Base-by-base conservation (phyloP, 2,329 filamentous ascomycete species). In the Grosmannia serpens region DNA sequence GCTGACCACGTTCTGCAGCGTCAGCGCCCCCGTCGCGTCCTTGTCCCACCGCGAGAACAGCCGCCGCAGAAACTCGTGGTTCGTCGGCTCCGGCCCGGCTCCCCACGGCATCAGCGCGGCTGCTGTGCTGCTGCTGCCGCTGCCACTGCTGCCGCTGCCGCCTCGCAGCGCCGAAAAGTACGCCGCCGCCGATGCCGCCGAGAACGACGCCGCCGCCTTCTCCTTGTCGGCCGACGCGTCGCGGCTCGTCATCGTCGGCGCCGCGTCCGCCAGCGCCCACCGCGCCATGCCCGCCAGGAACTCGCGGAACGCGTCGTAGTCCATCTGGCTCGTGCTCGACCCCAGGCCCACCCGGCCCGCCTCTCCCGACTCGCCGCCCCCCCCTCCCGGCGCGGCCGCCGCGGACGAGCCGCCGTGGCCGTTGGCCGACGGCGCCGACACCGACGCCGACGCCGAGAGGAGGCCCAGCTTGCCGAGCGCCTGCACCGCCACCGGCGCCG, bases 301-400 rank as follows among this genome's bases (percentile, higher is more conserved):
- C 67, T 97, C 91, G 59, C 92, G 81, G 73, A 97, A 99, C 1
- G 88, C 91, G 70, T 96, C 89, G 67, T 97, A 99, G 70, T 97
- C 91, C 94, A 99, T 99, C 64, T 91, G 79, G 31, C 87, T 95
- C 17, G 90, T 89, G 70, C 90, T 96, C 8, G 90, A 87, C 0
- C 91, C 92, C 1, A 96, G 78, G 0, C 89, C 92, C 22, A 96
- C 90, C 56, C 92, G 83, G 1, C 91, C 91, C 68, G 89, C 88
- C 70, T 96, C 90, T 13, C 88, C 47, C 7, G 58, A 81, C 3
- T 60, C 79, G 80, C 33, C 82, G 74, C 58, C 73, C 72, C 53
- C 69, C 75, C 38, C 47, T 41, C 22, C 17, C 26, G 47, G 33
- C 15, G 26, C 44, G 13, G 31, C 41, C 11, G 49, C 70, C 67